Conservation (phyloP, 495 filamentous ascomycete species). For the Penicillium taxi region DNA sequence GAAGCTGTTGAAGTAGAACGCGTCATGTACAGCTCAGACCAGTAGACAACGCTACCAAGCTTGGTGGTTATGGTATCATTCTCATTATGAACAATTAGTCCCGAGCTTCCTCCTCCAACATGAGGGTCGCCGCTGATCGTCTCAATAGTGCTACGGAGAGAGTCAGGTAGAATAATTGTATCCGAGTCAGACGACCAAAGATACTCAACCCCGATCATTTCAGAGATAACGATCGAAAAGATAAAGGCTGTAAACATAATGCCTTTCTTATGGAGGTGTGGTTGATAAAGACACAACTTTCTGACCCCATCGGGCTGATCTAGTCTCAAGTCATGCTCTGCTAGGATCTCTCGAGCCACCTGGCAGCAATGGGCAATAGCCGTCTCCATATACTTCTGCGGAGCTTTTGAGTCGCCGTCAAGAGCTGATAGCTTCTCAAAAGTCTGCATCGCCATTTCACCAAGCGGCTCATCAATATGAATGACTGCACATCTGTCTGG, state of each 20-base stretch:
- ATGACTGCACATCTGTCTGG: slow-evolving; percentile 18
- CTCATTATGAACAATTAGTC: slow-evolving; percentile 24
- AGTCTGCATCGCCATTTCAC: slow-evolving; percentile 24
- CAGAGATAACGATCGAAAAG: slow-evolving; percentile 24
- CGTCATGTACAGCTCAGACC: slow-evolving; percentile 26
- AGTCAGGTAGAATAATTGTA: slow-evolving; percentile 21
- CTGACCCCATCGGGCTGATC: slow-evolving; percentile 11
- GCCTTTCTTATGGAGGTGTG: slow-evolving; percentile 27
- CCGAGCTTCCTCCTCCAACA: slow-evolving; percentile 24
- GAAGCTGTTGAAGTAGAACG: slow-evolving; percentile 17
- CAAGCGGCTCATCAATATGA: slow-evolving; percentile 23
- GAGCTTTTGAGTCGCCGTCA: slow-evolving; percentile 13
- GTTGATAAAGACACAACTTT: slow-evolving; percentile 23
- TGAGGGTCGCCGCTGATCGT: slow-evolving; percentile 22
- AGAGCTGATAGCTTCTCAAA: slow-evolving; percentile 15
- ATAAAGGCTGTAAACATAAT: slow-evolving; percentile 32
- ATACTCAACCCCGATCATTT: slow-evolving; percentile 24
- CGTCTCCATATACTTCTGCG: slow-evolving; percentile 12
- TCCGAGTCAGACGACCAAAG: slow-evolving; percentile 30
- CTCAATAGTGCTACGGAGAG: slow-evolving; percentile 21
- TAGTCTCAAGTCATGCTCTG: slow-evolving; percentile 13
- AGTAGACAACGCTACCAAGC: slow-evolving; percentile 26
- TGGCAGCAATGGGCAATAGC: slow-evolving; percentile 22
- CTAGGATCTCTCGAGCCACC: slow-evolving; percentile 17
- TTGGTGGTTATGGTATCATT: slow-evolving; percentile 18